Base-by-base conservation (phyloP, 108 stramenopile species). In the Aurantiochytrium sp. region DNA sequence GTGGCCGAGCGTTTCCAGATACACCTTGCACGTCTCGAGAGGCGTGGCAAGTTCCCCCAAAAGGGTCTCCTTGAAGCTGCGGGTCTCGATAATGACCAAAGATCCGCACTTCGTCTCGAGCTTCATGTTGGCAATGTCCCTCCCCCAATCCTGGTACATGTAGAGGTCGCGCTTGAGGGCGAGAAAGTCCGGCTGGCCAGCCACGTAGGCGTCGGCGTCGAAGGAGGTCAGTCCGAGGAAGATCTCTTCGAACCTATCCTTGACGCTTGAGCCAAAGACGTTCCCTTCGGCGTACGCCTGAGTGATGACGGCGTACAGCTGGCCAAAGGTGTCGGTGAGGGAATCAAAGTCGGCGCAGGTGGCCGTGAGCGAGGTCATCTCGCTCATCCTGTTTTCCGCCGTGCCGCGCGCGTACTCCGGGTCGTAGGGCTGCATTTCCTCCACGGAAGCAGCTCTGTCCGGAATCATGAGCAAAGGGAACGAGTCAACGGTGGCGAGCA, bases 271-370 rank as follows among this genome's bases (percentile, higher is more conserved):
- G 6, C 73, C 73, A 81, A 81, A 81, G 27, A 48, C 30, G 32
- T 81, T 81, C 6, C 42, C 73, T 41, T 81, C 73, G n/a, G 39
- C 45, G 45, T 81, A 81, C 6, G 73, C 39, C 45, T 48, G 73
- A 21, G 21, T 30, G 45, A 81, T 81, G 45, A 48, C 39, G 27
- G 39, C 42, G 2, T 81, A 81, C 0, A 81, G 73, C 30, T 81
- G 39, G 45, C 73, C 73, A 81, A 81, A 81, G 45, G 73, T 81
- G 45, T 48, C 39, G 3, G 39, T 81, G 42, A 81, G 73, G 15
- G 73, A 81, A 12, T 81, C 73, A 42, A 81, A 81, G 32, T 81
- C 73, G n/a, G 73, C 73, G 24, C 73, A 81, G n/a, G 73, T 81
- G 0, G 73, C 73, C 17, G 73, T 81, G 27, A 81, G 45, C 6